Percentiles rank a stretch among this genome's conserved stretches.
phyloP scores from a whole-genome alignment of 2,329 filamentous ascomycete genomes.

The Diplocarpon rosae region DNA sequence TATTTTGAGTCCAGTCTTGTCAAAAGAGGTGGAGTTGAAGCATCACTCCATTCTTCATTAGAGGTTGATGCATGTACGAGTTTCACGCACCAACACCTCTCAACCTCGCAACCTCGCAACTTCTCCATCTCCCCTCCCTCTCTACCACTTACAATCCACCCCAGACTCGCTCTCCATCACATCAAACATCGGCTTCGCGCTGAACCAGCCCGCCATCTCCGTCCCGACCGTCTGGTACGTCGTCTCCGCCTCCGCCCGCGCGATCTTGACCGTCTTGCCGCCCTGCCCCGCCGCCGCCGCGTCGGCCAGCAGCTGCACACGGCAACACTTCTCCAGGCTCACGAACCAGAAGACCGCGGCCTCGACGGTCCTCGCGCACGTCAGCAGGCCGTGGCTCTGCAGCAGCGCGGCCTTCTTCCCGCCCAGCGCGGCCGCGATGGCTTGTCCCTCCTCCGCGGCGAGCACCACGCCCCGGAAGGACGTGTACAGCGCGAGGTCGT shows the following conservation, averaged over 20 bases:
- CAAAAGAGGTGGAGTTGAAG: no score
- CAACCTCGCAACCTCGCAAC: no score
- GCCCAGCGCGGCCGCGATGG: conserved; percentile 38
- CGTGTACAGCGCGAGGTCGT: conserved; percentile 31
- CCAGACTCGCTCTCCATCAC: conserved; percentile 47
- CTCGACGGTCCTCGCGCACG: conserved; percentile 39
- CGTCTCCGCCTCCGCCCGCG: conserved; percentile 54
- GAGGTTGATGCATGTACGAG: no score
- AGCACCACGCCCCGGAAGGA: conserved; percentile 43
- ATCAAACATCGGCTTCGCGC: conserved; percentile 61
- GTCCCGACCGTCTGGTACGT: conserved; percentile 57
- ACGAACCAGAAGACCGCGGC: conserved; percentile 44
- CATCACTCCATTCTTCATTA: no score
- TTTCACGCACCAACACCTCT: no score
- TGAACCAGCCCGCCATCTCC: conserved; percentile 55
- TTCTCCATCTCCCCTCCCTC: no score
- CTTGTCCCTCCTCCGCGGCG: conserved; percentile 38
- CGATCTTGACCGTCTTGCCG: conserved; percentile 53
- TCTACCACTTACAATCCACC: conserved; percentile 24
- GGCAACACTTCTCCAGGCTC: conserved; percentile 38
- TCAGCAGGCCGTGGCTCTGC: conserved; percentile 45
- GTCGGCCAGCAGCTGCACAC: conserved; percentile 41
- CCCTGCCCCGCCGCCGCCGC: conserved; percentile 52
- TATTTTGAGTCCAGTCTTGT: no score
- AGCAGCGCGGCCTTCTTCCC: conserved; percentile 40